phyloP scores from a whole-genome alignment of 306 rosid genomes.

The Medicago lupulina region DNA sequence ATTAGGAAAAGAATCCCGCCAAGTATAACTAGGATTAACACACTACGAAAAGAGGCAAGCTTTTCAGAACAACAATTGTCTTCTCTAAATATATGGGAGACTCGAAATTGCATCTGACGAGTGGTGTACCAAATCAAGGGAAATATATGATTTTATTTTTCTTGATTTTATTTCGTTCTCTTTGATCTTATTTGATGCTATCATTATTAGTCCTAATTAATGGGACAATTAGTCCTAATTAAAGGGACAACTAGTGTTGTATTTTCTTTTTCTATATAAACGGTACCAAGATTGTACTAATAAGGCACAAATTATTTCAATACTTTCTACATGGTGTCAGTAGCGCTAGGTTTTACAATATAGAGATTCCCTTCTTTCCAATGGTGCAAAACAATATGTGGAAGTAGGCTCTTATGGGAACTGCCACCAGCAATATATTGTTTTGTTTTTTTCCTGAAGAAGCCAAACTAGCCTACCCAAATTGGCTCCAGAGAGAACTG shows the following conservation, averaged over 20 bases:
- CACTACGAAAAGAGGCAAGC: background rate
- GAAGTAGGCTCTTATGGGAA: too few relatives aligned
- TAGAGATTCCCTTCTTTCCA: too few relatives aligned
- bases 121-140: background rate
- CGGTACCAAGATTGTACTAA: background rate
- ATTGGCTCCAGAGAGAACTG: too few relatives aligned
- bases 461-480: too few relatives aligned
- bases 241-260: background rate
- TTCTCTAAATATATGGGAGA: background rate
- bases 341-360: too few relatives aligned
- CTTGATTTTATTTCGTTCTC: background rate
- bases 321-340: background rate
- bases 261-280: background rate
- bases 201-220: background rate
- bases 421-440: too few relatives aligned
- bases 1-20: background rate
- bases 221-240: background rate
- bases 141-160: background rate
- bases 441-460: too few relatives aligned
- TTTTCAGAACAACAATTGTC: background rate
- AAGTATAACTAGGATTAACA: background rate
- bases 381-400: too few relatives aligned
- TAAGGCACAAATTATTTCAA: background rate
- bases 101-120: background rate
- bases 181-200: background rate